phyloP scores from a whole-genome alignment of 176 grass and related monocot species.

The Poa pratensis region DNA sequence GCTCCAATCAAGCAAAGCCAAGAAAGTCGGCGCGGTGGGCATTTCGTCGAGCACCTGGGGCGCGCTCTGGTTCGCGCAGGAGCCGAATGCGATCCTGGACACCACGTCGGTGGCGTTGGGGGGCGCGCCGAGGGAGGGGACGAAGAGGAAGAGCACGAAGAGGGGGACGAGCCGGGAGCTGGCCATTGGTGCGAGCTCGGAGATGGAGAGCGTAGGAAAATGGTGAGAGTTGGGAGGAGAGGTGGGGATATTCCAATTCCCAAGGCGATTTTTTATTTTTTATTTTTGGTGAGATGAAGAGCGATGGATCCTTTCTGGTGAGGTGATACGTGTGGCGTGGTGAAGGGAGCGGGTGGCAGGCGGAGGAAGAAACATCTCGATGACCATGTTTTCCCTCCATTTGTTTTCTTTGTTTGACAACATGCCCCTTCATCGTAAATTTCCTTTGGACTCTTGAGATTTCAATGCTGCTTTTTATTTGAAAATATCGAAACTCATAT shows the following conservation, averaged over 20 bases:
- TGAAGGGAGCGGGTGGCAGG: slow-evolving; percentile 13
- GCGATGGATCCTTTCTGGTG: slow-evolving; percentile 4
- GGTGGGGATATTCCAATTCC: slow-evolving; percentile 40
- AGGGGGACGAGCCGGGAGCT: slow-evolving; percentile 8
- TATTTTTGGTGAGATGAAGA: background rate
- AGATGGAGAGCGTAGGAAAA: slow-evolving; percentile 18
- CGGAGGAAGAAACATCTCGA: background rate
- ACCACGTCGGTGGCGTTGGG: slow-evolving; percentile 40
- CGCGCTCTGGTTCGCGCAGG: slow-evolving; percentile 86
- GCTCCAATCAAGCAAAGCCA: background rate
- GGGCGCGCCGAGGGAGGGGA: slow-evolving; percentile 4
- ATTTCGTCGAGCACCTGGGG: slow-evolving; percentile 66
- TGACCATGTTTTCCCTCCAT: background rate
- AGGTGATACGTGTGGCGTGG: slow-evolving; percentile 30
- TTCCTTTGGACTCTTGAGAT: too few relatives aligned
- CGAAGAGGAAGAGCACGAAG: background rate
- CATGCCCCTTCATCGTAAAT: too few relatives aligned
- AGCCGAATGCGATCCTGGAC: slow-evolving; percentile 85
- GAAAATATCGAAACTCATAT: too few relatives aligned
- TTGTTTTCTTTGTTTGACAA: background rate
- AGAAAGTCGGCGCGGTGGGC: background rate
- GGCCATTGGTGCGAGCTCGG: slow-evolving; percentile 43
- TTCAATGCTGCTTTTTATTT: too few relatives aligned
- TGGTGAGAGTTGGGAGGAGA: background rate
- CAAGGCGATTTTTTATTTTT: slow-evolving; percentile 25